Base-by-base conservation (phyloP, 805 yeast genomes). In the Brettanomyces naardenensis region DNA sequence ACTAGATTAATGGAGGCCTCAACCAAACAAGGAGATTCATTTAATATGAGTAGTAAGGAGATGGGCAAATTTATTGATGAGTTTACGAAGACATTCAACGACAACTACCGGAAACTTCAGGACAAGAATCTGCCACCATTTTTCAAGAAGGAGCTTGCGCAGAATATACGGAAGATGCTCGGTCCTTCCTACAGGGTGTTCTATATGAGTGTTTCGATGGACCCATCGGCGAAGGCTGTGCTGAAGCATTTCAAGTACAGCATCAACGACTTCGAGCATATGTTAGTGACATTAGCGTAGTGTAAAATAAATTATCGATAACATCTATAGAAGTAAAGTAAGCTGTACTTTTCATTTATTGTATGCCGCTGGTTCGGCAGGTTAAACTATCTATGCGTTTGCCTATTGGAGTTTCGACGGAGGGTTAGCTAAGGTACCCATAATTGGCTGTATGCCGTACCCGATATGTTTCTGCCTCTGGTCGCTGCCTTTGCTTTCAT, bases 21-120 rank as follows among this genome's bases (percentile, higher is more conserved):
- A 2, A 77, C 81, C 11, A 77, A 77, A 22, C 69, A 74, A 30
- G 42, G 44, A 10, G 69, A 77, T 19, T 66, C 67, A 37, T 57
- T 64, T 31, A 51, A 54, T 22, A 46, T 58, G 48, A 75, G 77
- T n/a, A 82, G 84, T 47, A 92, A 90, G 52, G 96, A 92, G 43
- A 76, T 85, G 52, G 87, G 86, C 62, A 75, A 73, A 45, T 49
- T 58, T 32, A 47, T 56, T 19, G 62, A 57, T 38, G 79, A 72
- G 42, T 92, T 90, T 63, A 90, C 89, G 55, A 75, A 74, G 21
- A 80, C 80, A 31, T 84, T 92, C 54, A 97, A 92, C 38, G 84
- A 75, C 25, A 73, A 89, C 25, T 71, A 81, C 19, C 69, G 69
- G 22, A 76, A 71, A 40, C 84, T 83, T 53, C 79, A 76, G 49